phyloP scores from a whole-genome alignment of 1,284 basidiomycete genomes.

The Pseudozyma sp. region DNA sequence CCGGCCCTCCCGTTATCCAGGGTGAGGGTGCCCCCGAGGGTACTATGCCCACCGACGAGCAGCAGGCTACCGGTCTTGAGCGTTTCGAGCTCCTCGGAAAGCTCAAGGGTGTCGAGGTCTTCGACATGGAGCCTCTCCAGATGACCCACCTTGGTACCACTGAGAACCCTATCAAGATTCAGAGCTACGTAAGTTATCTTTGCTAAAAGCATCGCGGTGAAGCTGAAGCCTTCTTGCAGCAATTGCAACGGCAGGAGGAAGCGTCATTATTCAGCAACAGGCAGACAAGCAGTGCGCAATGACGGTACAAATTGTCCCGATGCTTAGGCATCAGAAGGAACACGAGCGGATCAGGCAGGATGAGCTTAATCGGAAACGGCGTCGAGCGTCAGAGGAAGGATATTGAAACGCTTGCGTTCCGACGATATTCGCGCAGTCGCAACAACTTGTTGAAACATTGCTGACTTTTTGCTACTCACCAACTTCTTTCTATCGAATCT shows the following conservation, averaged over 20 bases:
- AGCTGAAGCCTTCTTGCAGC: not conserved
- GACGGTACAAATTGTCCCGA: too few species aligned
- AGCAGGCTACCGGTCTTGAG: conserved; percentile 96
- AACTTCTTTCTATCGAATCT: not conserved
- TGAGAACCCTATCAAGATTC: conserved; percentile 86
- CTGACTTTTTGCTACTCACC: not conserved
- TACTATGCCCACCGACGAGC: conserved; percentile 82
- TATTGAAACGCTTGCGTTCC: too few species aligned
- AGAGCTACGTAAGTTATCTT: conserved; percentile 80
- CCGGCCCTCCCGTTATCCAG: conserved; percentile 76
- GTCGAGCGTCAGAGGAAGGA: too few species aligned
- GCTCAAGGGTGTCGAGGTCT: conserved; percentile 87
- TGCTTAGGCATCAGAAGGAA: too few species aligned
- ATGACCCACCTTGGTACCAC: conserved; percentile 88
- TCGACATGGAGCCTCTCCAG: conserved; percentile 88
- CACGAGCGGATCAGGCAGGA: too few species aligned
- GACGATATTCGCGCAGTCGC: too few species aligned
- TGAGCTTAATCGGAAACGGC: too few species aligned
- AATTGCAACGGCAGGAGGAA: not conserved
- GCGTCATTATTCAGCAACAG: not conserved
- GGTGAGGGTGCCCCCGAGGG: conserved; percentile 82
- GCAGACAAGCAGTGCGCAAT: not conserved
- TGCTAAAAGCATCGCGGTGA: not conserved
- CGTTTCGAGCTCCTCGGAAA: conserved; percentile 91
- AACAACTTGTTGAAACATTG: too few species aligned